A percentile compares a stretch with the other conserved stretches of the same genome.
phyloP scores from a whole-genome alignment of 1,284 basidiomycete species.

The Sanghuangporus sanghuang region DNA sequence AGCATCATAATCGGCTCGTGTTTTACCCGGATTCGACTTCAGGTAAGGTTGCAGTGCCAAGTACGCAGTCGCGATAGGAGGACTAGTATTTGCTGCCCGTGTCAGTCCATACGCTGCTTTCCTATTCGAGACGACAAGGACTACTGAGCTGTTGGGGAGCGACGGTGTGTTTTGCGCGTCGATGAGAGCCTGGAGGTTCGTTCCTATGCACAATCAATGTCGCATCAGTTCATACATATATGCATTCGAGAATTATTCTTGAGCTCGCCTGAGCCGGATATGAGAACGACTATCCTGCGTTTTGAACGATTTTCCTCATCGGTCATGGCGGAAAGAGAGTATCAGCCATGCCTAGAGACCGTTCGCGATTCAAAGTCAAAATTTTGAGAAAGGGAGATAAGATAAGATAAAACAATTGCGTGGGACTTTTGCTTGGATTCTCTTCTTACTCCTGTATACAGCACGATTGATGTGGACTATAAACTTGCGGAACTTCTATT shows the following conservation, averaged over 20 bases:
- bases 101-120: constrained; percentile 89
- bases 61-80: constrained; percentile 80
- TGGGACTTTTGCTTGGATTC: neutral
- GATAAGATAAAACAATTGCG: neutral
- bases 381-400: neutral
- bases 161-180: constrained; percentile 70
- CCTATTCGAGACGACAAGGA: constrained; percentile 87
- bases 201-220: constrained; percentile 48
- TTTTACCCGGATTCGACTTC: constrained; percentile 67
- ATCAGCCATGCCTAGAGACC: neutral
- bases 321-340: neutral
- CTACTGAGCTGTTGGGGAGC: constrained; percentile 68
- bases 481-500: neutral
- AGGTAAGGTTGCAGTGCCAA: constrained; percentile 85
- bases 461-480: neutral
- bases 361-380: neutral
- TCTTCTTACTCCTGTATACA: neutral
- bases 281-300: constrained; percentile 12
- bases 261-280: constrained; percentile 12
- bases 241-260: neutral
- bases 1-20: constrained; percentile 82
- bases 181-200: constrained; percentile 94
- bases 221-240: neutral
- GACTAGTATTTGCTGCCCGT: constrained; percentile 64
- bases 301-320: neutral